Evolutionary conservation across 352 stramenopile species (phyloP).

Genomic region (Phytophthora crassamura): DNA sequence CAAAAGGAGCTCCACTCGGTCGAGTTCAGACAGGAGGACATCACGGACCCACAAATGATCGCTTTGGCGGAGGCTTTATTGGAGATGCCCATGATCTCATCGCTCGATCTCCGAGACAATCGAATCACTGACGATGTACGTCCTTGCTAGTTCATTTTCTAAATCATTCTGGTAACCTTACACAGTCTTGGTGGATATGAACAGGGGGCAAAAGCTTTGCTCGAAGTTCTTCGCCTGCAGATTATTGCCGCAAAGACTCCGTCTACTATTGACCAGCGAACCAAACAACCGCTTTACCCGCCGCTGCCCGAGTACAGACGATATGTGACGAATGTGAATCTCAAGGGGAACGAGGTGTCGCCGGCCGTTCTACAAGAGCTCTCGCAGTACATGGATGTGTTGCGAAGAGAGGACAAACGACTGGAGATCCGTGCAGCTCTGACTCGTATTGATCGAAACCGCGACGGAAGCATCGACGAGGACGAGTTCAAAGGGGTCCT

Average conservation of each 20-base stretch:
- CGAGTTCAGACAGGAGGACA: conserved; percentile 83
- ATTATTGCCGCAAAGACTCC: conserved; percentile 77
- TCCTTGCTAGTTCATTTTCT: neutral
- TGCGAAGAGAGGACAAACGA: conserved; percentile 79
- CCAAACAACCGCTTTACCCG: conserved; percentile 54
- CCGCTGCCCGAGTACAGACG: conserved; percentile 63
- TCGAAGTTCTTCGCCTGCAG: conserved; percentile 82
- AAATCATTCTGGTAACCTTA: too few relatives aligned
- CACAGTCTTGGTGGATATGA: neutral
- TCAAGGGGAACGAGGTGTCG: conserved; percentile 86
- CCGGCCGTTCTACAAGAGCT: conserved; percentile 63
- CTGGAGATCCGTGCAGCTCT: conserved; percentile 79
- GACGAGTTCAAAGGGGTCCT: conserved; percentile 82
- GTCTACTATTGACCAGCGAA: conserved; percentile 53
- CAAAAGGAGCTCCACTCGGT: conserved; percentile 78
- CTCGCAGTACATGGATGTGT: conserved; percentile 75
- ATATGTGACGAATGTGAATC: conserved; percentile 75
- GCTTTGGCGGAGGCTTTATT: conserved; percentile 76
- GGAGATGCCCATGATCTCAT: conserved; percentile 81
- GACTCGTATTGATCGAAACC: conserved; percentile 76
- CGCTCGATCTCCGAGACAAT: conserved; percentile 80
- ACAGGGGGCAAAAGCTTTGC: conserved; percentile 70
- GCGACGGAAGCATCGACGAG: conserved; percentile 63
- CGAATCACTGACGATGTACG: conserved; percentile 80
- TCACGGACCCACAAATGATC: conserved; percentile 83